phyloP scores from a whole-genome alignment of 108 stramenopile genomes.

The Fistulifera pelliculosa region DNA sequence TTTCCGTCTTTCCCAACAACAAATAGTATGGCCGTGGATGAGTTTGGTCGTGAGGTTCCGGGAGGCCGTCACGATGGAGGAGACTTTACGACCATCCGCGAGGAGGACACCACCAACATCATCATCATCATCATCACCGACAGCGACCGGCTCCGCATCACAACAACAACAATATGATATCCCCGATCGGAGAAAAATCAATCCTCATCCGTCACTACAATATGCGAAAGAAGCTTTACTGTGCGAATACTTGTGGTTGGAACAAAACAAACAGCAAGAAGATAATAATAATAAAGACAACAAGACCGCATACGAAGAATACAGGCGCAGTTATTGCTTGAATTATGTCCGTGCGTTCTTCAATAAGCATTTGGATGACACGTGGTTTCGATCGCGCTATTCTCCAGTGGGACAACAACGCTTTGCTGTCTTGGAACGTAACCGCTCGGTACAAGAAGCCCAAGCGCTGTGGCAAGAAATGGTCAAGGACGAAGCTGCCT shows the following conservation, averaged over 20 bases:
- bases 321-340: slow-evolving; percentile 51
- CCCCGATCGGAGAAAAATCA: not conserved
- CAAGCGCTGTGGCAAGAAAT: not conserved
- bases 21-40: slow-evolving; percentile 30
- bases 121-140: slow-evolving; percentile 7
- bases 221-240: slow-evolving; percentile 62
- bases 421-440: no score
- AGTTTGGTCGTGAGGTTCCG: slow-evolving; percentile 71
- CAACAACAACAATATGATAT: no score
- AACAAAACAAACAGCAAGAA: no score
- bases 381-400: slow-evolving; percentile 59
- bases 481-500: slow-evolving; percentile 13
- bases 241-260: slow-evolving; percentile 70
- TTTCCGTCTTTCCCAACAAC: no score
- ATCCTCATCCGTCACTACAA: slow-evolving; percentile 34
- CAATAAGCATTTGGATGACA: slow-evolving; percentile 78
- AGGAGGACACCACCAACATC: no score
- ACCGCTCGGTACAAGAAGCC: slow-evolving; percentile 4
- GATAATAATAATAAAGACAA: slow-evolving; percentile 18
- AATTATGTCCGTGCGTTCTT: slow-evolving; percentile 66
- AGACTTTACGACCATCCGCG: no score
- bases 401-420: slow-evolving; percentile 27
- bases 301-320: slow-evolving; percentile 41
- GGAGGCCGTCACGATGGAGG: slow-evolving; percentile 8
- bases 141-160: slow-evolving; percentile 8